Evolutionary conservation across 495 filamentous ascomycete genomes (phyloP).

Genomic region (Pyrenopolyporus hunteri): DNA sequence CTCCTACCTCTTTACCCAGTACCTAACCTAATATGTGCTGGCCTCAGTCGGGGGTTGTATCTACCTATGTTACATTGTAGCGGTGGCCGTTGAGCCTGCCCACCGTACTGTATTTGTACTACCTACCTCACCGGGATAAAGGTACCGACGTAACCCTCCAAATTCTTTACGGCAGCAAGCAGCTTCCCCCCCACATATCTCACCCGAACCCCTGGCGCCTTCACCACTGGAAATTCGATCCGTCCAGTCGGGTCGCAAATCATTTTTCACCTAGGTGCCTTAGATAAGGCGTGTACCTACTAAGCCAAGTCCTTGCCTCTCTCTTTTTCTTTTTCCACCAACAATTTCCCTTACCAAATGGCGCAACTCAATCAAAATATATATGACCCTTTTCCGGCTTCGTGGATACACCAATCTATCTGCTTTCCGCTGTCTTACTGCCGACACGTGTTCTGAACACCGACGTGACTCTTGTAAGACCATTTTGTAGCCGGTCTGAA

Average conservation of each 20-base stretch:
- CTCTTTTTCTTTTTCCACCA: slow-evolving; percentile 6
- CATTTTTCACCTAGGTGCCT: slow-evolving; percentile 15
- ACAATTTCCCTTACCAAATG: background rate
- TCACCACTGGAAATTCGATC: slow-evolving; percentile 26
- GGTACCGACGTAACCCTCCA: background rate
- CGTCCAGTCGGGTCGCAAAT: slow-evolving; percentile 32
- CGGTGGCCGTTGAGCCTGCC: too few relatives aligned
- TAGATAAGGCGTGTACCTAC: background rate
- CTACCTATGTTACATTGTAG: too few relatives aligned
- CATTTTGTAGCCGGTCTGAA: slow-evolving; percentile 12
- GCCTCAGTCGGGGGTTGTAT: too few relatives aligned
- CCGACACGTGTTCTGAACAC: slow-evolving; percentile 29
- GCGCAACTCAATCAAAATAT: slow-evolving; percentile 8
- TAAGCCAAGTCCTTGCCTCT: background rate
- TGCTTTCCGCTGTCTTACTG: slow-evolving; percentile 19
- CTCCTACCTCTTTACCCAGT: too few relatives aligned
- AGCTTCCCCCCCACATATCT: slow-evolving; percentile 22
- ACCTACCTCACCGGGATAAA: background rate
- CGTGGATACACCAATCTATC: slow-evolving; percentile 15
- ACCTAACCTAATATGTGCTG: too few relatives aligned
- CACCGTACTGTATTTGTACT: background rate
- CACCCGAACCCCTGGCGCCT: slow-evolving; percentile 30
- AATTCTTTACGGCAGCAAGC: slow-evolving; percentile 4
- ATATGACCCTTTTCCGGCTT: slow-evolving; percentile 21
- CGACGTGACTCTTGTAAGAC: slow-evolving; percentile 3